phyloP scores from a whole-genome alignment of 768 basidiomycete genomes.

The Hypsizygus marmoreus region DNA sequence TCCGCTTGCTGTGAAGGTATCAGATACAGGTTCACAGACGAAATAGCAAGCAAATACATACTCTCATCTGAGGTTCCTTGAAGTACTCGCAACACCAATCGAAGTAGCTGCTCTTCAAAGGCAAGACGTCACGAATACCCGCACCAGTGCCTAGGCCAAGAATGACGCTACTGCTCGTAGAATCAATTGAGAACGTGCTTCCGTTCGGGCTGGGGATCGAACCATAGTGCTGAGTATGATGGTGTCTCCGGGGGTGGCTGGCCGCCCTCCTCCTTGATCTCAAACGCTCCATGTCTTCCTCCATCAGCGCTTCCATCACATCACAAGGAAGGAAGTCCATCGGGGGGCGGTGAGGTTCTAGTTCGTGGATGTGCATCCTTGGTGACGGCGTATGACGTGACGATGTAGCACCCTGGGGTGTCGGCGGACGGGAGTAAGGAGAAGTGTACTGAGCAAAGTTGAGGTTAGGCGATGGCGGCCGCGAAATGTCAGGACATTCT shows the following conservation, averaged over 20 bases:
- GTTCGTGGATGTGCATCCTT: conserved; percentile 26
- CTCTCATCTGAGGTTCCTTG: conserved; percentile 98
- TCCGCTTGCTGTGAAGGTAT: conserved; percentile 73
- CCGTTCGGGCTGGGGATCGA: conserved; percentile 68
- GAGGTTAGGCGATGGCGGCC: conserved; percentile 78
- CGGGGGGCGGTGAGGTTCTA: conserved; percentile 32
- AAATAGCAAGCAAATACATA: conserved; percentile 35
- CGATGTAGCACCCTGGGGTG: conserved; percentile 32
- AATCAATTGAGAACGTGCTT: conserved; percentile 79
- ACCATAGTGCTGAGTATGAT: conserved; percentile 40
- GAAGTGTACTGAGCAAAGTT: conserved; percentile 77
- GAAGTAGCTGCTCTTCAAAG: conserved; percentile 88
- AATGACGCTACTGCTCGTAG: conserved; percentile 64
- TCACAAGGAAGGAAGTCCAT: conserved; percentile 70
- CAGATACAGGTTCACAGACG: conserved; percentile 12
- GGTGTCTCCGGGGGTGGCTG: conserved; percentile 41
- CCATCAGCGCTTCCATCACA: conserved; percentile 87
- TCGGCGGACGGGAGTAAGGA: conserved; percentile 64
- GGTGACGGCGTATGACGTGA: conserved; percentile 26
- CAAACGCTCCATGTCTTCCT: conserved; percentile 93
- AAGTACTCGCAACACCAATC: conserved; percentile 99
- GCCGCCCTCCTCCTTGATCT: conserved; percentile 61
- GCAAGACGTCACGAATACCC: conserved; percentile 82
- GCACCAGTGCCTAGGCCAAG: conserved; percentile 79
- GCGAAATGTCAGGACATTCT: conserved; percentile 47